These are phyloP conservation scores for Phytophthora vignae DNA, from an alignment of 352 stramenopile species.

Conservation along the genomic window DNA sequence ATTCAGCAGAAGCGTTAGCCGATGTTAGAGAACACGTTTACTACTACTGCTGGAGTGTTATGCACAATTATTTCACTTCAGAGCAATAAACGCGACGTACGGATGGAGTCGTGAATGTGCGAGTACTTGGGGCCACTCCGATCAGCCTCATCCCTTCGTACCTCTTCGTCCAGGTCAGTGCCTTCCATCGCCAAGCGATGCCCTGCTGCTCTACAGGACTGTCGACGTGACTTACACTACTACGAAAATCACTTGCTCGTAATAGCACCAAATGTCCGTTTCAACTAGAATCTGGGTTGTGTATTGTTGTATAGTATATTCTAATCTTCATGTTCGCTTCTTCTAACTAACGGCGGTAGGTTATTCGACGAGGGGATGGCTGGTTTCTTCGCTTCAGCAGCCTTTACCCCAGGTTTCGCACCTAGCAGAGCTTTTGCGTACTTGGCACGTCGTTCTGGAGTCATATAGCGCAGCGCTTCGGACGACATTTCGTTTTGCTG, in stretches of 20 bases:
- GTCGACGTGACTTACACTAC: not conserved
- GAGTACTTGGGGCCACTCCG: conserved; percentile 35
- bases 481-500: conserved; percentile 27
- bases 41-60: not conserved
- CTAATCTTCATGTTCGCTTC: conserved; percentile 37
- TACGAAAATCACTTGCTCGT: not conserved
- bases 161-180: conserved; percentile 29
- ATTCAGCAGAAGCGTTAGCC: not conserved
- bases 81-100: conserved; percentile 19
- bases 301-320: conserved; percentile 4
- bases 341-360: conserved; percentile 37
- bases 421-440: conserved; percentile 29
- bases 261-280: conserved; percentile 33
- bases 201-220: not conserved
- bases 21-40: too few relatives aligned
- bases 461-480: conserved; percentile 37
- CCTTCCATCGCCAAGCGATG: conserved; percentile 19
- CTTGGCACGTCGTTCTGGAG: conserved; percentile 33
- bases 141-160: conserved; percentile 23
- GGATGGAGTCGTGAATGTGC: conserved; percentile 40
- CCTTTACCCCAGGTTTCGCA: conserved; percentile 10
- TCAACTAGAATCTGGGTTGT: conserved; percentile 4
- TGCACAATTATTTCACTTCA: not conserved
- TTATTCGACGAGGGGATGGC: conserved; percentile 23
- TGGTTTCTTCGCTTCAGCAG: conserved; percentile 28